Evolutionary conservation across 1,284 basidiomycete genomes (phyloP).

Genomic region (Ganoderma resinaceum): DNA sequence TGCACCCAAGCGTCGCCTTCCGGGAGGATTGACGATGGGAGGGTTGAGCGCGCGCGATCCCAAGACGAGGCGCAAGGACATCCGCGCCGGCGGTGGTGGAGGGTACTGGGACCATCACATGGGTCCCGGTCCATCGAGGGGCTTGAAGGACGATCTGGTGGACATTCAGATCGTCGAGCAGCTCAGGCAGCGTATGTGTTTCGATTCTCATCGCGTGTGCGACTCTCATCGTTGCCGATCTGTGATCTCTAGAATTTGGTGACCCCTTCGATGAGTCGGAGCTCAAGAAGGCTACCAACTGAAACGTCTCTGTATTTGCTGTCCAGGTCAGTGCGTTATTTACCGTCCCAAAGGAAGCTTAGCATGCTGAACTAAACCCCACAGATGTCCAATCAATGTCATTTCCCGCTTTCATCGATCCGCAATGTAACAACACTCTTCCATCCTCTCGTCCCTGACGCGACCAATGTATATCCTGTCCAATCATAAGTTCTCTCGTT

Average conservation of each 20-base stretch:
- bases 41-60: conserved; percentile 41
- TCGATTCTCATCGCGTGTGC: neutral
- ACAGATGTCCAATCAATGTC: neutral
- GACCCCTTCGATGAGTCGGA: conserved; percentile 52
- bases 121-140: conserved; percentile 35
- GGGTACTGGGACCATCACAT: conserved; percentile 34
- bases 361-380: neutral
- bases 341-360: neutral
- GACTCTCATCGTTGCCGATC: neutral
- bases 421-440: conserved; percentile 17
- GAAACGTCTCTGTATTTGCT: neutral
- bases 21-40: conserved; percentile 34
- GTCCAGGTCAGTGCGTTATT: neutral
- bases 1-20: conserved; percentile 42
- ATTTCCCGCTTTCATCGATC: conserved; percentile 10
- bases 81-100: conserved; percentile 36
- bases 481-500: neutral
- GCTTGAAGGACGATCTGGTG: conserved; percentile 49
- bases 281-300: conserved; percentile 36
- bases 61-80: conserved; percentile 51
- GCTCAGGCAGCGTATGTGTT: conserved; percentile 46
- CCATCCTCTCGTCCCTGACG: conserved; percentile 4
- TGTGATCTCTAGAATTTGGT: conserved; percentile 47
- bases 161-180: conserved; percentile 46
- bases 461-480: conserved; percentile 16